Evolutionary conservation across 78 protist genomes (phyloP).

Genomic region (Dictyostelium purpureum): DNA sequence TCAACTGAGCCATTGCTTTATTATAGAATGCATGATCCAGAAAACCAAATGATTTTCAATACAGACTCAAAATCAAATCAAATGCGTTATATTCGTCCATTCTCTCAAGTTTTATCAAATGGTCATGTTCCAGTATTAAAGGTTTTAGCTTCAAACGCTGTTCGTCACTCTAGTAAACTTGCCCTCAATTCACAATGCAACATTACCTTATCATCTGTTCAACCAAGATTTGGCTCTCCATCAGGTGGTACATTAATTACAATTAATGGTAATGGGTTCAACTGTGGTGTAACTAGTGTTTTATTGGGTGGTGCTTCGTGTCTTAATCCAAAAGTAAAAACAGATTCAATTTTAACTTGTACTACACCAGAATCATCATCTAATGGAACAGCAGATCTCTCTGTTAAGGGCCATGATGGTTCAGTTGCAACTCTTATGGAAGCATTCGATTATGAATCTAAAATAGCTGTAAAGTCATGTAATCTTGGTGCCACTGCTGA

Average conservation of each 20-base stretch:
- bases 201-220: not conserved
- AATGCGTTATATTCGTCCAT: slow-evolving; percentile 78
- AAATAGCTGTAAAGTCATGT: not conserved
- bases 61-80: slow-evolving; percentile 56
- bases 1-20: slow-evolving; percentile 58
- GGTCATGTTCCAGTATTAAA: slow-evolving; percentile 35
- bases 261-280: slow-evolving; percentile 41
- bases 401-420: not conserved
- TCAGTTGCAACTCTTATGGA: not conserved
- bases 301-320: not conserved
- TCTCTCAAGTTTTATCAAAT: not conserved
- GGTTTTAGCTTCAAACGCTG: slow-evolving; percentile 22
- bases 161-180: not conserved
- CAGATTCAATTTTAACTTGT: not conserved
- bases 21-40: slow-evolving; percentile 52
- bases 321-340: not conserved
- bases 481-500: not conserved
- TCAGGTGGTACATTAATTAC: slow-evolving; percentile 16
- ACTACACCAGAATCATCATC: not conserved
- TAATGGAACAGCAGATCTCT: slow-evolving; percentile 1
- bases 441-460: not conserved
- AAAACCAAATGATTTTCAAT: slow-evolving; percentile 35
- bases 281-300: not conserved
- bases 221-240: slow-evolving; percentile 25
- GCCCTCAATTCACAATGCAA: not conserved